Conservation (phyloP, 768 basidiomycete species). For the Lactarius psammicola region DNA sequence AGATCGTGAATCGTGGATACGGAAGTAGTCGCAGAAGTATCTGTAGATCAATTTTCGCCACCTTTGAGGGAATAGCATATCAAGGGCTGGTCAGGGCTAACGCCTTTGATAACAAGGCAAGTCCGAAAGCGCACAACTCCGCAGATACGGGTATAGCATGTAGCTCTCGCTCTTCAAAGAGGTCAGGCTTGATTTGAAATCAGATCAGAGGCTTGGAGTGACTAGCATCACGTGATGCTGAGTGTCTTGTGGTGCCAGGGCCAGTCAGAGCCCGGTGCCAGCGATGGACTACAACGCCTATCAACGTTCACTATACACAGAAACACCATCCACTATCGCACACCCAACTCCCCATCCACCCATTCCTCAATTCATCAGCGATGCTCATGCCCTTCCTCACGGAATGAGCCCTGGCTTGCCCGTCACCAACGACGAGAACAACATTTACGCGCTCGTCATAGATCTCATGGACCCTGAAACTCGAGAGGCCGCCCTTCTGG, state of each 20-base stretch:
- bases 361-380: slow-evolving; percentile 40
- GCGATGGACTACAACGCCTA: slow-evolving; percentile 63
- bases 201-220: too few relatives aligned
- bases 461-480: slow-evolving; percentile 79
- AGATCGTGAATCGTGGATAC: too few relatives aligned
- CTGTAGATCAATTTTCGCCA: too few relatives aligned
- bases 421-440: slow-evolving; percentile 55
- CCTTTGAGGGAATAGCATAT: too few relatives aligned
- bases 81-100: too few relatives aligned
- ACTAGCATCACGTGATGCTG: slow-evolving; percentile 18
- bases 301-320: slow-evolving; percentile 58
- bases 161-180: too few relatives aligned
- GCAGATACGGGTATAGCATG: too few relatives aligned
- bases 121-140: too few relatives aligned
- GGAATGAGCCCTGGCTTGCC: slow-evolving; percentile 33
- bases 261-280: not conserved
- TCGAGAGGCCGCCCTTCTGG: slow-evolving; percentile 88
- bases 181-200: too few relatives aligned
- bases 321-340: slow-evolving; percentile 54
- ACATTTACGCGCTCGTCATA: slow-evolving; percentile 89
- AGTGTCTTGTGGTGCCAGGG: not conserved
- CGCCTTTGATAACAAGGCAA: too few relatives aligned
- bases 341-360: slow-evolving; percentile 57
- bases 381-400: slow-evolving; percentile 25
- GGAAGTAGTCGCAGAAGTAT: too few relatives aligned